Base-by-base conservation (phyloP, 1,139 yeast species). In the Suhomyces panamericanus region DNA sequence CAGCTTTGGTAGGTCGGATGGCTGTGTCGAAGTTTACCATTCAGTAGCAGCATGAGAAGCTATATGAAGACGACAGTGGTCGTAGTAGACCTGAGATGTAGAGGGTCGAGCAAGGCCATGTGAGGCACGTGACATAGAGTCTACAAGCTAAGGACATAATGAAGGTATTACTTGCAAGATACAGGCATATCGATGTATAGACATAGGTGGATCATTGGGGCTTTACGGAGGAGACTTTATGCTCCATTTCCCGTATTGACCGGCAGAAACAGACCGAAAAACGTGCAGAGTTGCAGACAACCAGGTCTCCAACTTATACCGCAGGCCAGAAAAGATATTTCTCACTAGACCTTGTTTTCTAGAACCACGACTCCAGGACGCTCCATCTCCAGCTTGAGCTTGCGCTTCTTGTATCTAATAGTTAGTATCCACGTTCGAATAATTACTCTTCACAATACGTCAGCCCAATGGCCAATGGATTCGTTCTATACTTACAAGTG, bases 81-180 rank as follows among this genome's bases (percentile, higher is more conserved):
- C 36, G 26, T n/a, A 26, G 38, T 39, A 16, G 41, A 32, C 38
- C 9, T 13, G 36, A 34, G 29, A 34, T 22, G 36, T 22, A 27
- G 14, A 8, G 30, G 16, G 29, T 6, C 13, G 22, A 24, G 26
- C 15, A 34, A 22, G n/a, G 11, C 11, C 3, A 24, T 30, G 32
- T 8, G 20, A 8, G 20, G 13, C 36, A 27, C 26, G 36, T 24
- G 35, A 20, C 12, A 3, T 8, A 26, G 24, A 6, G 5, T 4
- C 9, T 20, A 20, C 24, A 4, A 8, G 24, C 24, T 6, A 20
- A 6, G 24, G 24, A 20, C 24, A 20, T 20, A 20, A 4, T 5
- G 24, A 20, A 8, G 4, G 24, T 20, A 20, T 20, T 20, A 20
- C 24, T 20, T 20, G 24, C 24, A 20, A 20, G 24, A 20, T 20